Evolutionary conservation across 768 basidiomycete species (phyloP), one percentile per base, ranked within the genome.

Genomic region (Trametes coccinea): DNA sequence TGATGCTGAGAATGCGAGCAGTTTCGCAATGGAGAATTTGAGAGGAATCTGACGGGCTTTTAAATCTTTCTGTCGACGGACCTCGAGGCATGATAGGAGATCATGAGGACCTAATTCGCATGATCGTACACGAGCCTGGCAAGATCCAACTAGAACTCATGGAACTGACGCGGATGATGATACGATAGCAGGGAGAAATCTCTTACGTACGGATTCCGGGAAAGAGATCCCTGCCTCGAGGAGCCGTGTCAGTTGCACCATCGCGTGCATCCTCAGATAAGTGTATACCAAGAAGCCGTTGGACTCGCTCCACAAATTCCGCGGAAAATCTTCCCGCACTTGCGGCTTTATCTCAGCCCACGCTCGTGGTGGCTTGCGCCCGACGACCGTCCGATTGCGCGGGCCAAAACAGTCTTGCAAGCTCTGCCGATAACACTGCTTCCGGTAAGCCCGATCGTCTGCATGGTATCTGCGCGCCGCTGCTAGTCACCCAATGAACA

Each of bases 131-230:
- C 6, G 34, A 37, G 34, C 34, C 5, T 37, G 34, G 34, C 11
- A 11, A 37, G 34, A 37, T 37, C 11, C 34, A 11, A 37, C 22
- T 22, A 22, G 22, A 22, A 22, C 34, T 11, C 34, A 37, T 37
- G 34, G 11, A 37, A 5, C 5, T 37, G 34, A 37, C 34, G 34
- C 6, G 11, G 34, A 37, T 37, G 5, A 11, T 37, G 34, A 37
- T 40, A 33, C 29, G 40, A n/a, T 17, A 31, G n/a, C 40, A n/a
- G 46, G 17, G 47, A 3, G 27, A 43, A 5, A 31, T 29, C 30
- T 10, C 14, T 57, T 57, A 50, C 56, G 56, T 50, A 57, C 16
- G 14, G 47, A 43, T 40, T 16, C 48, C 16, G 40, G 34, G 27
- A 50, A 22, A 17, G 16, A 7, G 17, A 31, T 13, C 39, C 13